Evolutionary conservation across 768 basidiomycete species (phyloP).

Genomic region (Leccinum boreale): DNA sequence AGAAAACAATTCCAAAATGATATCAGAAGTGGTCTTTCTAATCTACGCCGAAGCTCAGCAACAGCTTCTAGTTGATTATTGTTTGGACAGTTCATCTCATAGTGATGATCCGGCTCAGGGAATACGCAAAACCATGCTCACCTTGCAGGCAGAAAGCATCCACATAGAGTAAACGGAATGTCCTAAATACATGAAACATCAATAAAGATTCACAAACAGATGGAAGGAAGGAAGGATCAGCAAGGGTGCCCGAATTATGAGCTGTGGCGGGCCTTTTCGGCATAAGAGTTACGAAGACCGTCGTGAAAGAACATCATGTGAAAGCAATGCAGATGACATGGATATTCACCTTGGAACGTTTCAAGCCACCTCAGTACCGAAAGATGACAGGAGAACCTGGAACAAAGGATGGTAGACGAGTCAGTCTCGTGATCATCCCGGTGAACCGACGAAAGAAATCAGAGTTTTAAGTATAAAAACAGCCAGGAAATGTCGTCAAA

Average conservation of each 20-base stretch:
- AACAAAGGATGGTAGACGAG: background rate
- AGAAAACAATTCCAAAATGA: background rate
- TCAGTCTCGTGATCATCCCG: background rate
- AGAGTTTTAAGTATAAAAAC: conserved; percentile 60
- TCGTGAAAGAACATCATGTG: conserved; percentile 50
- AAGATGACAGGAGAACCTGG: background rate
- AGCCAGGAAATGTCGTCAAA: conserved; percentile 79
- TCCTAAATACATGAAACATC: background rate
- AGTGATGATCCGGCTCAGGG: background rate
- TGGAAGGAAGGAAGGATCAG: conserved; percentile 44
- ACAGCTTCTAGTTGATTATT: conserved; percentile 89
- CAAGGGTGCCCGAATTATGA: conserved; percentile 77
- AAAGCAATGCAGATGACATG: background rate
- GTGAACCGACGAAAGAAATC: conserved; percentile 31
- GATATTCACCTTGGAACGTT: conserved; percentile 10
- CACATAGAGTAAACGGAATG: background rate
- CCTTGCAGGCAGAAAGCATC: background rate
- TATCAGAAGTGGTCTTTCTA: conserved; percentile 38
- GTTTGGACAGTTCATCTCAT: conserved; percentile 32
- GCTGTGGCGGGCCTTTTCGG: conserved; percentile 95
- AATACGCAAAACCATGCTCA: background rate
- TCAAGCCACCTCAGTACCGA: no score
- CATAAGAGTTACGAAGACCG: conserved; percentile 84
- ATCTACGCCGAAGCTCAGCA: conserved; percentile 75
- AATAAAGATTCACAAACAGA: background rate